Evolutionary conservation across 2,329 filamentous ascomycete genomes (phyloP), one percentile per base, ranked within the genome.

Genomic region (Beauveria australis): DNA sequence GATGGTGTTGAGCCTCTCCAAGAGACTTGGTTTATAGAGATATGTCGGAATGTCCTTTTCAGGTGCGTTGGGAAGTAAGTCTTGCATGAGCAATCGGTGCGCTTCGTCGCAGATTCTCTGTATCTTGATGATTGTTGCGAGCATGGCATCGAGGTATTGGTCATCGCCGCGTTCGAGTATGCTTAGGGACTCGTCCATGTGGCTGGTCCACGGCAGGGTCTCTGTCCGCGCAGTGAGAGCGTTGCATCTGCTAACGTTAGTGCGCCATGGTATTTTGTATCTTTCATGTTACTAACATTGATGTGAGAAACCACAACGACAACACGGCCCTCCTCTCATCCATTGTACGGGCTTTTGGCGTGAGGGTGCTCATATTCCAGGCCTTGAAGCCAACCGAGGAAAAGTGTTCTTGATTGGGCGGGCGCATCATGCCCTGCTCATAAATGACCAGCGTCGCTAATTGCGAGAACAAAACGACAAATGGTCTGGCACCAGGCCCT

Each of bases 131-230:
- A 75, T 65, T 1, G 70, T 57, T 3, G 66, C 68, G 1, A 87
- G 72, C 2, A 81, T 65, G 30, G 74, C 72, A 66, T 88, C 84
- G 1, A 76, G 75, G 0, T 76, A 71, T 26, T 73, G 74, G 60
- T 85, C 79, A 8, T 74, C 74, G 1, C 75, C 70, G 18, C 75
- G 71, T 5, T 74, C 71, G 0, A 88, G 70, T 1, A 75, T 64
- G 5, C 75, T 69, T 1, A 87, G 71, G 41, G 78, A 82, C 41
- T 86, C 82, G 33, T 85, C 82, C 74, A 87, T 79, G 56, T 84
- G 78, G 1, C 78, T 65, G 0, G 79, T 85, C 84, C 84, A 88
- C 2, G 73, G 75, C 53, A 87, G 72, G 2, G 76, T 66, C 57
- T 85, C 81, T 54, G 77, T 74, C 51, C 77, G 77, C 26, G 76